Percentiles rank a stretch among this genome's conserved stretches.
Evolutionary conservation across 2,329 filamentous ascomycete species (phyloP).

Genomic region (Hymenoscyphus fructigenus): DNA sequence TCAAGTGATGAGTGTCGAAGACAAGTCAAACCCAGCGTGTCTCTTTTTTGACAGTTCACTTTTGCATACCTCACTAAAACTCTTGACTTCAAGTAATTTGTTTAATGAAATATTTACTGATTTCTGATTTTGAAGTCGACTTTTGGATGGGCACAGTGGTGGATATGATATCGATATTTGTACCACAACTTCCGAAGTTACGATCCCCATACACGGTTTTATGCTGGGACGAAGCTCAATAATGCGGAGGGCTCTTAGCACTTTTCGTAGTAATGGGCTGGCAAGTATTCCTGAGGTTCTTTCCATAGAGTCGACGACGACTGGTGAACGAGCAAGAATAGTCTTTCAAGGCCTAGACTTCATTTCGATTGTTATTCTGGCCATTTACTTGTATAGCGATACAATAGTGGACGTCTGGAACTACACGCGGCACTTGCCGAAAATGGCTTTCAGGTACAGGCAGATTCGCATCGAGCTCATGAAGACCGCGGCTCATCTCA

Average conservation of each 20-base stretch:
- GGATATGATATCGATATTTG: slow-evolving; percentile 43
- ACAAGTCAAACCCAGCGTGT: neutral
- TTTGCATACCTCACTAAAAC: neutral
- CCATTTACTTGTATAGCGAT: slow-evolving; percentile 80
- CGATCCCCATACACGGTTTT: slow-evolving; percentile 81
- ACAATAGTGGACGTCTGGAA: slow-evolving; percentile 83
- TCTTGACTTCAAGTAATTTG: neutral
- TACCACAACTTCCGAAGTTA: slow-evolving; percentile 65
- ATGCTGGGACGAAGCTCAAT: slow-evolving; percentile 71
- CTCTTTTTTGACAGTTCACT: neutral
- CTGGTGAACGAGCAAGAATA: slow-evolving; percentile 50
- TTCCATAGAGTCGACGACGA: slow-evolving; percentile 46
- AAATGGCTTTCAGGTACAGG: slow-evolving; percentile 70
- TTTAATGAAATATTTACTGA: neutral
- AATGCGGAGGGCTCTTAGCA: slow-evolving; percentile 60
- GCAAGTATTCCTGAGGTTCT: slow-evolving; percentile 61
- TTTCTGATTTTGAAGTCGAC: slow-evolving; percentile 33
- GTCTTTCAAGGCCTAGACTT: slow-evolving; percentile 72
- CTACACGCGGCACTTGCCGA: slow-evolving; percentile 60
- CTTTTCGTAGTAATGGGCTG: slow-evolving; percentile 54
- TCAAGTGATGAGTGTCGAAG: neutral
- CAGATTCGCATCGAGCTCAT: slow-evolving; percentile 84
- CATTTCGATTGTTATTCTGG: slow-evolving; percentile 74
- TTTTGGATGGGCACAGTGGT: slow-evolving; percentile 45
- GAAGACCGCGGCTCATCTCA: slow-evolving; percentile 72